Evolutionary conservation across 1,284 basidiomycete genomes (phyloP).

Genomic region (Naganishia sp.): DNA sequence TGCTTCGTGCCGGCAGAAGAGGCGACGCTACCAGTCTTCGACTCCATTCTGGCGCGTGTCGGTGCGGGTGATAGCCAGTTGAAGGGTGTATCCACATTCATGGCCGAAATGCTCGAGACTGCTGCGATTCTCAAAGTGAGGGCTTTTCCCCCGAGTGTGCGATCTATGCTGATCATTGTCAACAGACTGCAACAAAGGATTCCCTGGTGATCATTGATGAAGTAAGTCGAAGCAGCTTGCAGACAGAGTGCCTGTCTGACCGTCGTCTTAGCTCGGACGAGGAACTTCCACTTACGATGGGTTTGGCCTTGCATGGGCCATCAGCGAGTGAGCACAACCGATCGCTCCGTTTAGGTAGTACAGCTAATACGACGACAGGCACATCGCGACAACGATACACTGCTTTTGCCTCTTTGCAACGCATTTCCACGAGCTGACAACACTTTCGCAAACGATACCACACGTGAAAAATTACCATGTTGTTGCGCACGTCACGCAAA

Average conservation of each 20-base stretch:
- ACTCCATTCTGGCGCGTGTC: slow-evolving; percentile 93
- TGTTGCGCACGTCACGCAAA: slow-evolving; percentile 78
- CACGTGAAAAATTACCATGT: slow-evolving; percentile 96
- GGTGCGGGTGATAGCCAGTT: slow-evolving; percentile 97
- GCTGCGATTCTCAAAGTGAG: slow-evolving; percentile 85
- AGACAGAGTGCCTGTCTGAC: background rate
- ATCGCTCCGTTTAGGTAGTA: background rate
- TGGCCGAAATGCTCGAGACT: slow-evolving; percentile 96
- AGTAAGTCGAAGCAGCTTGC: slow-evolving; percentile 24
- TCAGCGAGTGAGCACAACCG: slow-evolving; percentile 73
- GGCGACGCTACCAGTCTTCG: slow-evolving; percentile 87
- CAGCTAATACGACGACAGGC: slow-evolving; percentile 57
- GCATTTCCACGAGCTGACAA: slow-evolving; percentile 96
- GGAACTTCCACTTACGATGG: slow-evolving; percentile 99
- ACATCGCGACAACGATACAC: slow-evolving; percentile 87
- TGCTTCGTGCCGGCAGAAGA: slow-evolving; percentile 90
- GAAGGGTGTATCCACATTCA: slow-evolving; percentile 97
- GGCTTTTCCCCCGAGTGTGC: background rate
- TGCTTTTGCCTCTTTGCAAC: slow-evolving; percentile 96
- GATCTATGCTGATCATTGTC: background rate
- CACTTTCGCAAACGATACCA: slow-evolving; percentile 77
- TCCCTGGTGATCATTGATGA: slow-evolving; percentile 98
- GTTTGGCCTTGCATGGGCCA: slow-evolving; percentile 98
- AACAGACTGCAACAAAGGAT: slow-evolving; percentile 82
- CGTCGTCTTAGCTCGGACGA: slow-evolving; percentile 65